A percentile compares a stretch with the other conserved stretches of the same genome.
These are phyloP conservation scores for Barnettozyma wickerhamii DNA, from an alignment of 805 yeast species.

Conservation along the genomic window DNA sequence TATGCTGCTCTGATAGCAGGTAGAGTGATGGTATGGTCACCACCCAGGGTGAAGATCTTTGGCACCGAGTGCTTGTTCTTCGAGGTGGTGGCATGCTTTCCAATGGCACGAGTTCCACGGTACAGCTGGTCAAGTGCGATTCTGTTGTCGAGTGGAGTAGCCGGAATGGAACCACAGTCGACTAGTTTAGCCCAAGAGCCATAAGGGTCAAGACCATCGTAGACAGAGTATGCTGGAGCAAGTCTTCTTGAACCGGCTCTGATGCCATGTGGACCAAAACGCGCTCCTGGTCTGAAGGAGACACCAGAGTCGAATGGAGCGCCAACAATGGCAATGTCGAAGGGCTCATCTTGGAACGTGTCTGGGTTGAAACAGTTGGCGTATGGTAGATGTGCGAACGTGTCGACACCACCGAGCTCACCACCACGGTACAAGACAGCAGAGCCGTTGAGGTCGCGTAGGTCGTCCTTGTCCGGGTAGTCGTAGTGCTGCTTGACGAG, in stretches of 20 bases:
- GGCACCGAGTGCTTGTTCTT: constrained; percentile 28
- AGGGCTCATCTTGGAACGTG: constrained; percentile 31
- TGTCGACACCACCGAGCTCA: constrained; percentile 48
- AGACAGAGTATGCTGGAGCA: constrained; percentile 38
- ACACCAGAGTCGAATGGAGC: constrained; percentile 56
- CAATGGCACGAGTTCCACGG: constrained; percentile 43
- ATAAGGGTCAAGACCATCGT: constrained; percentile 57
- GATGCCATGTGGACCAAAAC: constrained; percentile 49
- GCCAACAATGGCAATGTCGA: constrained; percentile 47
- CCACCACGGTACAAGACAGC: constrained; percentile 36
- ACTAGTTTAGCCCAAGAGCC: constrained; percentile 43
- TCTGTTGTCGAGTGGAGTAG: constrained; percentile 60
- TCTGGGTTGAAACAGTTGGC: constrained; percentile 44
- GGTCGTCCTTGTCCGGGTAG: constrained; percentile 34
- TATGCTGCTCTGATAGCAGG: constrained; percentile 45
- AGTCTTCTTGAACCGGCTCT: constrained; percentile 43
- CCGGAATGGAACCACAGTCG: constrained; percentile 62
- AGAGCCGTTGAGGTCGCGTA: constrained; percentile 37
- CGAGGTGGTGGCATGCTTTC: constrained; percentile 30
- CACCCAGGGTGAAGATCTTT: constrained; percentile 46
- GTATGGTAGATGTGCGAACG: constrained; percentile 48
- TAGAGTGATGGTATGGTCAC: constrained; percentile 50
- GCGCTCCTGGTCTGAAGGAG: constrained; percentile 47
- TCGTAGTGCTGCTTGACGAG: constrained; percentile 30
- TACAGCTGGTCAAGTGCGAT: constrained; percentile 58